Base-by-base conservation (phyloP, 1,284 basidiomycete species). In the Cutaneotrichosporon sp. region DNA sequence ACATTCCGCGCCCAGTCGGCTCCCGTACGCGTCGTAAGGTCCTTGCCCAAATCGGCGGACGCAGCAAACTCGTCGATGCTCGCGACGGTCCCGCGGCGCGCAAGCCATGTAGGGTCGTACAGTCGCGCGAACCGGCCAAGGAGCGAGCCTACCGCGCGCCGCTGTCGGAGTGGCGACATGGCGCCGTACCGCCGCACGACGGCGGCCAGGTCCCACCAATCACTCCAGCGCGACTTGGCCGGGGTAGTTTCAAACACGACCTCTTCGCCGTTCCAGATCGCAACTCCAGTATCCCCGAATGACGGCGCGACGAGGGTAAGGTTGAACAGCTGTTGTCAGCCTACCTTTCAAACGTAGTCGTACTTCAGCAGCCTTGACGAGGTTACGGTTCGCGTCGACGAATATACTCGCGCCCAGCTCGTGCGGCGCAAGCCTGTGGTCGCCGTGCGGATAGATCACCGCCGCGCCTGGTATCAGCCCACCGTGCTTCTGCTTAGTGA, bases 341-440 rank as follows among this genome's bases (percentile, higher is more conserved):
- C 26, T 23, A 10, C 21, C 12, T 41, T 21, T n/a, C 40, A 14
- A 12, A 41, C 4, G 12, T 8, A 22, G 83, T 73, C 91, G 88
- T 55, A 88, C 86, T 34, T 86, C 79, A 0, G 83, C 81, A 1
- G 90, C 90, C 55, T 87, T 82, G 81, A 85, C 84, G 46, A 92
- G 67, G 69, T 93, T 91, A 68, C 83, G 83, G 76, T 96, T 93
- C 4, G 80, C 81, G 46, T 80, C 69, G 4, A 93, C 86, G 70
- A 94, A 97, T 58, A 97, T 88, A 39, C 86, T 88, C 0, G 86
- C 94, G 1, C 94, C 94, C 0, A 94, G 78, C 64, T 82, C 93
- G 35, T 91, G 75, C 3, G 86, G 82, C 23, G 79, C 77, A 20
- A 84, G 76, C 10, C 73, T 77, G 2, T 75, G 66, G 65, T 94